Evolutionary conservation across 148 eudicot species (phyloP).

Genomic region (Fagopyrum esculentum): DNA sequence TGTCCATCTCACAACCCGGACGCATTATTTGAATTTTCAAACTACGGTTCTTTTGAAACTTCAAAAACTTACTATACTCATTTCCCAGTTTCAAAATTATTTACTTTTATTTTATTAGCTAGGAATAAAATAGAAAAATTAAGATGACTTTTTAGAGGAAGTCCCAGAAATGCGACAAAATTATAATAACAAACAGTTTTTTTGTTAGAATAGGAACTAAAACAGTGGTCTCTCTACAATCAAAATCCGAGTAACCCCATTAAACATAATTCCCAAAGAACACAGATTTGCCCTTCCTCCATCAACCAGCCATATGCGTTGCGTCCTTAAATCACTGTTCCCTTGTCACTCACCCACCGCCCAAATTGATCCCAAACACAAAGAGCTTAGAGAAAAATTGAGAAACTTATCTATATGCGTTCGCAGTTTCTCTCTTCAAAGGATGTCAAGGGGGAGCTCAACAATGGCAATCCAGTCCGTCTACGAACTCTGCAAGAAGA

Average conservation of each 20-base stretch:
- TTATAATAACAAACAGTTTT: too few relatives aligned
- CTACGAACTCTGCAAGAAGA: conserved; percentile 51
- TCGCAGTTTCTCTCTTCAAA: conserved; percentile 3
- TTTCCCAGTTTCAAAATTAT: too few relatives aligned
- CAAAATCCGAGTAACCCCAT: not conserved
- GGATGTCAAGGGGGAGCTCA: conserved; percentile 29
- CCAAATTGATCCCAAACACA: not conserved
- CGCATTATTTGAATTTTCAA: too few relatives aligned
- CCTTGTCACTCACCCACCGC: not conserved
- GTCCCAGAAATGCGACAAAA: too few relatives aligned
- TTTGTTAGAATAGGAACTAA: not conserved
- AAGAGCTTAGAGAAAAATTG: not conserved
- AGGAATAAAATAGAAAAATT: too few relatives aligned
- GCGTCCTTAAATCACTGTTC: not conserved
- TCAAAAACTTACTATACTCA: too few relatives aligned
- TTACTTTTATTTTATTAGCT: too few relatives aligned
- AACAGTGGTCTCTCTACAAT: not conserved
- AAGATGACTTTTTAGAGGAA: too few relatives aligned
- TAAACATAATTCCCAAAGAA: not conserved
- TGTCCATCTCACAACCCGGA: too few relatives aligned
- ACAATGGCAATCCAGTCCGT: conserved; percentile 34
- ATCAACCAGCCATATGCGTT: not conserved
- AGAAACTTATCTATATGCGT: not conserved
- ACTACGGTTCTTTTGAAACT: too few relatives aligned
- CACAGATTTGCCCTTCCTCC: not conserved